Percentiles rank a stretch among this genome's conserved stretches.
phyloP scores from a whole-genome alignment of 2,329 filamentous ascomycete species.

The Pezizomycotina sp. region DNA sequence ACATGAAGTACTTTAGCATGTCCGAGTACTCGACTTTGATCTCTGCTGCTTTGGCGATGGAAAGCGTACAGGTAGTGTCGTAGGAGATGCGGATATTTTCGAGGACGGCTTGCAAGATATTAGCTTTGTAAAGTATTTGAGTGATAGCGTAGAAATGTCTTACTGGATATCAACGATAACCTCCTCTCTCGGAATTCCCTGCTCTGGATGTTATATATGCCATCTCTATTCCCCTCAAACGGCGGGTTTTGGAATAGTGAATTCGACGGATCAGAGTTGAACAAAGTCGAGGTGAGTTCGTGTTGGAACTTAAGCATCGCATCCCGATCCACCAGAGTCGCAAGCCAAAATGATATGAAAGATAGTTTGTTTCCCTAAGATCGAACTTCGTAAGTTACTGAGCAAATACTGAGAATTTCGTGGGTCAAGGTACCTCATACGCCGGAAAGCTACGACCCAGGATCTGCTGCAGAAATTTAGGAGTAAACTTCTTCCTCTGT shows the following conservation, averaged over 20 bases:
- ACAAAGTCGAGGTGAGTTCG: constrained; percentile 37
- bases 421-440: no score
- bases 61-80: constrained; percentile 27
- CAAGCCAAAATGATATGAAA: constrained; percentile 39
- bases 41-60: constrained; percentile 26
- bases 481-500: constrained; percentile 34
- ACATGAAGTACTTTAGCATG: constrained; percentile 42
- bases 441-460: constrained; percentile 25
- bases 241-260: constrained; percentile 41
- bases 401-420: no score
- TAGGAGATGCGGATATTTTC: constrained; percentile 42
- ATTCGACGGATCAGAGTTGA: constrained; percentile 34
- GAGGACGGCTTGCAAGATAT: constrained; percentile 30
- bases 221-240: constrained; percentile 33
- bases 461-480: constrained; percentile 33
- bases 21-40: constrained; percentile 35
- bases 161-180: constrained; percentile 38
- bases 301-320: constrained; percentile 46
- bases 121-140: constrained; percentile 3
- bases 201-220: constrained; percentile 34
- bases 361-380: constrained; percentile 24
- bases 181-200: constrained; percentile 40
- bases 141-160: constrained; percentile 1
- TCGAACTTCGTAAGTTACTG: no score
- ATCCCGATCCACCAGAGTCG: constrained; percentile 42